A percentile compares a stretch with the other conserved stretches of the same genome.
Evolutionary conservation across 2,329 filamentous ascomycete genomes (phyloP).

Genomic region (Colletotrichum filicis): DNA sequence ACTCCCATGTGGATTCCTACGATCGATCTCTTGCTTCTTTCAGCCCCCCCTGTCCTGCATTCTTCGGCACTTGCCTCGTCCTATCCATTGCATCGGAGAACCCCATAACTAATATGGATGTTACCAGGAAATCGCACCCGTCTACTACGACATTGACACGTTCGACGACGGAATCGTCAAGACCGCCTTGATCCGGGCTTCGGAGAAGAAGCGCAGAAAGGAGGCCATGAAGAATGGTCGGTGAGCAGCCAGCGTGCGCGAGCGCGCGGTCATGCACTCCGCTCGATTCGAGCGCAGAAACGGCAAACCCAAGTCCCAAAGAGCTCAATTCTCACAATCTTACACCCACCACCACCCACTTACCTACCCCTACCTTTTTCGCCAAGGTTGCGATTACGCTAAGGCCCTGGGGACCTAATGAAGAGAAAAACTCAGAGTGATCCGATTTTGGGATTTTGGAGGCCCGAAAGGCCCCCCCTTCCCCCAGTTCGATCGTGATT

Average conservation of each 20-base stretch:
- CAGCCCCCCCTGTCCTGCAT: background rate
- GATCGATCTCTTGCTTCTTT: background rate
- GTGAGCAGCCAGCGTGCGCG: conserved; percentile 39
- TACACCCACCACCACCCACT: background rate
- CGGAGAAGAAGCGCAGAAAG: conserved; percentile 70
- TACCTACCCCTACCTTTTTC: background rate
- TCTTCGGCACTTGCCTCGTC: conserved; percentile 10
- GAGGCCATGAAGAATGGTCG: conserved; percentile 64
- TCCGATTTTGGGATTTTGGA: background rate
- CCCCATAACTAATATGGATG: conserved; percentile 14
- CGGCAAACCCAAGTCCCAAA: background rate
- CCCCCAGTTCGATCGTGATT: background rate
- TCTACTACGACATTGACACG: conserved; percentile 86
- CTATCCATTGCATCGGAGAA: background rate
- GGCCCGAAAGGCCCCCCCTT: background rate
- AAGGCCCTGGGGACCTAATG: background rate
- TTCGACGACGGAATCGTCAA: conserved; percentile 92
- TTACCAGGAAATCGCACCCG: conserved; percentile 85
- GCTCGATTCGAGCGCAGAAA: background rate
- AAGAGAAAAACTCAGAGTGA: background rate
- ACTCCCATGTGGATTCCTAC: background rate
- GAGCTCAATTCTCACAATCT: background rate
- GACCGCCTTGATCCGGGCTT: conserved; percentile 67
- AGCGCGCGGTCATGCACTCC: background rate
- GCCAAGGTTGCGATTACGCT: background rate